These are phyloP conservation scores for Ceratobasidium sp. DNA, from an alignment of 1,284 basidiomycete genomes.

Conservation along the genomic window DNA sequence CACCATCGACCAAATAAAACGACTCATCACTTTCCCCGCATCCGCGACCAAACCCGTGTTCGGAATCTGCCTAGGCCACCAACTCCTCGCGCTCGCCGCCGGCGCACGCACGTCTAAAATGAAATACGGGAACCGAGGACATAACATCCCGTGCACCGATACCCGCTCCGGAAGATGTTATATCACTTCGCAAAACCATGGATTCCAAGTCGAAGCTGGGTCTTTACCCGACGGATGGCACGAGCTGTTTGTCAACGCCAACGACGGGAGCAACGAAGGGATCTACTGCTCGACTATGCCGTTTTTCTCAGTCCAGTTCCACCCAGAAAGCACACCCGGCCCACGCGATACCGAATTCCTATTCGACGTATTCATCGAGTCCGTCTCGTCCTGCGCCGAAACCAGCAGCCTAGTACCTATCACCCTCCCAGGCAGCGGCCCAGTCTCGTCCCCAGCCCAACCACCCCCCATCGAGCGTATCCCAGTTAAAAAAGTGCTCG, in stretches of 20 bases:
- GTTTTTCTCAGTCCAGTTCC: conserved; percentile 99
- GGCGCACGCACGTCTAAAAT: conserved; percentile 97
- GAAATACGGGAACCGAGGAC: conserved; percentile 99
- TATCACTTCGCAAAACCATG: conserved; percentile 99
- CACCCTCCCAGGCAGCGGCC: conserved; percentile 87
- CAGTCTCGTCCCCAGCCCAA: conserved; percentile 84
- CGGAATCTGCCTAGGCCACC: conserved; percentile 99
- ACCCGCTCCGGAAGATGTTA: conserved; percentile 95
- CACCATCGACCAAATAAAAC: conserved; percentile 80
- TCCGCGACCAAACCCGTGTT: conserved; percentile 89
- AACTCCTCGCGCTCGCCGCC: conserved; percentile 94
- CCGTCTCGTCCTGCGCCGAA: conserved; percentile 80
- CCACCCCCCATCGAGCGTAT: conserved; percentile 71
- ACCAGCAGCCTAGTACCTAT: conserved; percentile 82
- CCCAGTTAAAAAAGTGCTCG: conserved; percentile 89
- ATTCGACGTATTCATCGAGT: conserved; percentile 97
- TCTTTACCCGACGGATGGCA: conserved; percentile 90
- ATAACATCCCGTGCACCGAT: conserved; percentile 98
- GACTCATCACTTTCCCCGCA: conserved; percentile 69
- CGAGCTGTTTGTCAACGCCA: conserved; percentile 96
- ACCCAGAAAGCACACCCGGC: conserved; percentile 98
- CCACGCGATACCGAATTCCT: conserved; percentile 99
- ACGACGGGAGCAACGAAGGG: conserved; percentile 97
- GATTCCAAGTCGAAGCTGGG: conserved; percentile 91
- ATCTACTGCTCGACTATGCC: conserved; percentile 93